Evolutionary conservation across 345 rosid genomes (phyloP), one percentile per base, ranked within the genome.

Genomic region (Eucalyptus coolabah): DNA sequence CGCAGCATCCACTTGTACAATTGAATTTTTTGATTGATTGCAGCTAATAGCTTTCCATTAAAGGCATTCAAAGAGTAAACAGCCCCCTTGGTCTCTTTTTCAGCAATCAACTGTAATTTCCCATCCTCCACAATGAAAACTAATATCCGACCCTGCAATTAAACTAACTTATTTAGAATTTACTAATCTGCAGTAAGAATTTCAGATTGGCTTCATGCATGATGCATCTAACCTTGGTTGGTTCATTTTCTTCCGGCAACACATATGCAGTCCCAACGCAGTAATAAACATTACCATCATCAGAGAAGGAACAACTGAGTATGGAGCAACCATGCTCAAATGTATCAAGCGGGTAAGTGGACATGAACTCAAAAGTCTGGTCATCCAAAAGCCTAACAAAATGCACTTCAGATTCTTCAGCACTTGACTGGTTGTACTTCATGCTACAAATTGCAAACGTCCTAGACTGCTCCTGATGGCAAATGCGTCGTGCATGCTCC

Each of bases 221-320:
- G 83, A 77, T 21, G 83, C 85, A 82, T 88, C 87, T 82, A 91
- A 96, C 99, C 98, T 97, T 98, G 23, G 95, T 92, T 80, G 99
- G 98, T 90, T 97, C 99, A 87, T 91, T 97, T 93, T 97, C 97
- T 92, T 95, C 97, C 1, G 97, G 99, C 92, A 98, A 90, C 93
- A 96, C 99, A 93, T 97, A 97, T 63, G 99, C 97, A 67, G 99
- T 98, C 60, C 99, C 99, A 72, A 96, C 97, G 88, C 99, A 97
- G 83, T 98, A 98, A 90, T 98, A 97, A 37, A 95, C 97, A 88
- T 93, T 96, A 65, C 34, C 86, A 37, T 98, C 99, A 86, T 98
- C 98, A 50, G 97, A 91, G 91, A 97, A 97, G 69, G 97, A 96
- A 90, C 99, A 97, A 93, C 99, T 97, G 28, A 98, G 96, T 40